Base-by-base conservation (phyloP, 305 asterid species). In the Fraxinus sp. region DNA sequence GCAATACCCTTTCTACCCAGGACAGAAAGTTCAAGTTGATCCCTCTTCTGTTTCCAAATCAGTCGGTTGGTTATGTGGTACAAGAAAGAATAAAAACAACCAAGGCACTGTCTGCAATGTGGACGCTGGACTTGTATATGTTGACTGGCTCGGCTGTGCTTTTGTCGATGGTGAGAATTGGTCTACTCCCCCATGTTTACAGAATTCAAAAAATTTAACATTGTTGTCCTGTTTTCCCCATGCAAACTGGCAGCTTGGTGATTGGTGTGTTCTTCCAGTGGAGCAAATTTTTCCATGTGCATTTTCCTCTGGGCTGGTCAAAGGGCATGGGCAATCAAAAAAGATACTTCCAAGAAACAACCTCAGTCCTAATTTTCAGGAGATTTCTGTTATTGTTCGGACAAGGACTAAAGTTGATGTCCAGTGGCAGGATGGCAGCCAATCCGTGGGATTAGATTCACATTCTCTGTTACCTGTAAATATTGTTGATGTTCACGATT, bases 161-260 rank as follows among this genome's bases (percentile, higher is more conserved):
- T 68, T 72, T 30, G 84, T 82, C 1, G 86, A 87, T 14, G 83
- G 71, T 64, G 92, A 86, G 76, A 90, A 78, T 85, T 85, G 79
- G 32, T 87, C 87, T 14, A 78, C 87, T 46, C 99, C 97, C 7
- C 73, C 89, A 0, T 70, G 83, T 84, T 71, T 85, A 76, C 98
- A 91, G 78, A 91, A 93, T 77, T 75, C 91, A 30, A 88, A 83
- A 85, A 86, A 89, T 80, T 84, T 96, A 83, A 84, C 89, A 13
- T 86, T 91, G 85, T 84, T 96, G 83, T 87, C 97, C 9, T 88
- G 90, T 88, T 92, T 84, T 76, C 83, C 93, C 28, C 90, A 89
- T 75, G 87, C 92, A n/a, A 90, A 88, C 83, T 96, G 99, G 99
- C 96, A 94, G 89, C 93, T 94, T 16, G 98, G 99, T 30, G 99